A percentile compares a stretch with the other conserved stretches of the same genome.
These are phyloP conservation scores for Monosporascus sp. DNA, from an alignment of 2,329 filamentous ascomycete species.

Conservation along the genomic window DNA sequence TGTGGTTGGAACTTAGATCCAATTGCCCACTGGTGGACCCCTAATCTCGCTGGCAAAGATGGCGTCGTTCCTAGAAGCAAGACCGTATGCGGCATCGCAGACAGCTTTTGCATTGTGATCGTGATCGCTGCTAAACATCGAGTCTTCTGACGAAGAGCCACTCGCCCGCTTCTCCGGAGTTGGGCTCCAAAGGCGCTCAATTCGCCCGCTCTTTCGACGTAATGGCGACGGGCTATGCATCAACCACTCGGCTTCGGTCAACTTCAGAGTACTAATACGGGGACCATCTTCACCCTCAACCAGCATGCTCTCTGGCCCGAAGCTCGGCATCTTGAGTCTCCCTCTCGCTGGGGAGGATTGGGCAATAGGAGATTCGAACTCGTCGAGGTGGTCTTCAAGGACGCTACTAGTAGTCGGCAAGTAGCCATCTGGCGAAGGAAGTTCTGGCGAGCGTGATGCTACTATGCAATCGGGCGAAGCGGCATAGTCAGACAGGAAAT, in stretches of 20 bases:
- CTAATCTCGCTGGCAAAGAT: slow-evolving; percentile 1
- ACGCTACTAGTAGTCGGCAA: slow-evolving; percentile 25
- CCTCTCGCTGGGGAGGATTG: slow-evolving; percentile 10
- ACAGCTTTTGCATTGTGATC: background rate
- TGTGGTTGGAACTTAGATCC: slow-evolving; percentile 13
- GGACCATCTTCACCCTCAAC: slow-evolving; percentile 1
- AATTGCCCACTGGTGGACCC: slow-evolving; percentile 14
- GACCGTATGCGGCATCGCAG: background rate
- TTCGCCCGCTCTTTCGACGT: slow-evolving; percentile 4
- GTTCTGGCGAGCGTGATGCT: slow-evolving; percentile 14
- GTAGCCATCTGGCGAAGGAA: slow-evolving; percentile 23
- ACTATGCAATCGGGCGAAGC: slow-evolving; percentile 19
- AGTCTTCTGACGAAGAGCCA: slow-evolving; percentile 3
- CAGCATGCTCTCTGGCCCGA: slow-evolving; percentile 5
- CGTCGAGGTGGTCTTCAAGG: slow-evolving; percentile 22
- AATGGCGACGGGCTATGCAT: slow-evolving; percentile 23
- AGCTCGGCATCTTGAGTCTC: slow-evolving; percentile 5
- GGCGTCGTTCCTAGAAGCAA: background rate
- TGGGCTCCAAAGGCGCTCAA: slow-evolving; percentile 16
- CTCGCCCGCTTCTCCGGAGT: slow-evolving; percentile 8
- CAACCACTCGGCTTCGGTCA: slow-evolving; percentile 27
- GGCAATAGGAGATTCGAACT: slow-evolving; percentile 17
- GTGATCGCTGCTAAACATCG: background rate
- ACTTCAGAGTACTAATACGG: slow-evolving; percentile 9
- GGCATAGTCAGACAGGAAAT: slow-evolving; percentile 24